Evolutionary conservation across 805 yeast genomes (phyloP), one percentile per base, ranked within the genome.

Genomic region (Candida maltosa): DNA sequence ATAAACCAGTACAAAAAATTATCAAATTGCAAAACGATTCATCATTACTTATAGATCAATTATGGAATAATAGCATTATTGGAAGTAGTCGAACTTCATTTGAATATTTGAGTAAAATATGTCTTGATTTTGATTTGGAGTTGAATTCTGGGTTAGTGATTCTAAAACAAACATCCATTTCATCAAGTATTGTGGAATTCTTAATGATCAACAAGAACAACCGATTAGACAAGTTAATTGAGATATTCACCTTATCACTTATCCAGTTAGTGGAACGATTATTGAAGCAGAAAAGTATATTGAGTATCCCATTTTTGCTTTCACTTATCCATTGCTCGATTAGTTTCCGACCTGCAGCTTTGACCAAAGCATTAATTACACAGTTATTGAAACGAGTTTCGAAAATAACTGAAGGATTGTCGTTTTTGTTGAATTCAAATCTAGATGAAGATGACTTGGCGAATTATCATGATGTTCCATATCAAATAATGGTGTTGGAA

Each of bases 311-410:
- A 1, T 82, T 78, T 49, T 43, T 84, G 10, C 49, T 82, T 2
- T 66, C 83, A 1, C 46, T 84, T 26, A 58, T 83, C 25, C 77
- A 77, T 45, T 74, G 75, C 34, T 49, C 77, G 1, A 53, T 82
- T 5, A 66, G 56, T 15, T 85, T 78, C 54, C 65, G 85, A 48
- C 80, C 85, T 1, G 73, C 75, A 37, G 88, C 91, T 1, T 65
- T 80, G 1, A 62, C 60, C 15, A 55, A 48, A 24, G 47, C 51
- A 10, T 60, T 70, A 16, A 51, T 60, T 3, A 28, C 35, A 16
- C 23, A 26, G 2, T 38, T 59, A n/a, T 35, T 55, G 3, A 30
- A 27, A 6, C 34, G 30, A 15, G 37, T 56, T 5, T 43, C 49
- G 20, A 32, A 19, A 3, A 35, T 64, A 2, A 41, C 56, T 18